Evolutionary conservation across 2,329 filamentous ascomycete genomes (phyloP).

Genomic region (Cryphonectria parasitica): DNA sequence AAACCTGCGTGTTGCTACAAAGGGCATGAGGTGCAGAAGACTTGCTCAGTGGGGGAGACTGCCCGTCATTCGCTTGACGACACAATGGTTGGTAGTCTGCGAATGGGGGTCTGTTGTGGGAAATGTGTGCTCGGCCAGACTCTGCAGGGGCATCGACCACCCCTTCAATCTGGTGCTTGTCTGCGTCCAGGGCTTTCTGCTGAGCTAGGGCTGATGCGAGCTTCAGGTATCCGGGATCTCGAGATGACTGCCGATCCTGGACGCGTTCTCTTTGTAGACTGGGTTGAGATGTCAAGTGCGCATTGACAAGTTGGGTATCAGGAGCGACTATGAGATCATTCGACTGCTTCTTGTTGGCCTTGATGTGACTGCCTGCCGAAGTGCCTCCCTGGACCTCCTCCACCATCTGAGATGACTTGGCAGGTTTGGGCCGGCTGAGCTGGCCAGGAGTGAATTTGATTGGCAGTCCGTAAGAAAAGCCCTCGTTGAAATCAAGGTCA

Average conservation of each 20-base stretch:
- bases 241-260: not conserved
- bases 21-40: not conserved
- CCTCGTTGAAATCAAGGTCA: slow-evolving; percentile 15
- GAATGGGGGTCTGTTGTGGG: slow-evolving; percentile 8
- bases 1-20: not conserved
- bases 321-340: not conserved
- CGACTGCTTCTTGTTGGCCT: not conserved
- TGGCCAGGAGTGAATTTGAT: slow-evolving; percentile 18
- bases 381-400: not conserved
- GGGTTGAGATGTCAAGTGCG: not conserved
- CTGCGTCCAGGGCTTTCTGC: no score
- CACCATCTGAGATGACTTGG: slow-evolving; percentile 1
- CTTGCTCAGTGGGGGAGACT: not conserved
- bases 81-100: slow-evolving; percentile 6
- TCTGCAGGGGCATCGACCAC: not conserved
- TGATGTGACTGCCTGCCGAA: not conserved
- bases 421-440: slow-evolving; percentile 10
- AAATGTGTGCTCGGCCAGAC: not conserved
- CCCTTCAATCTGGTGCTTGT: not conserved
- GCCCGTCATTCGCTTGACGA: not conserved
- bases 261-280: not conserved
- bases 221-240: not conserved
- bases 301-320: not conserved
- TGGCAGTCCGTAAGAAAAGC: slow-evolving; percentile 23
- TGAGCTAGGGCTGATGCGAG: no score